These are phyloP conservation scores for Lipomyces sp. DNA, from an alignment of 805 yeast genomes.

Conservation along the genomic window DNA sequence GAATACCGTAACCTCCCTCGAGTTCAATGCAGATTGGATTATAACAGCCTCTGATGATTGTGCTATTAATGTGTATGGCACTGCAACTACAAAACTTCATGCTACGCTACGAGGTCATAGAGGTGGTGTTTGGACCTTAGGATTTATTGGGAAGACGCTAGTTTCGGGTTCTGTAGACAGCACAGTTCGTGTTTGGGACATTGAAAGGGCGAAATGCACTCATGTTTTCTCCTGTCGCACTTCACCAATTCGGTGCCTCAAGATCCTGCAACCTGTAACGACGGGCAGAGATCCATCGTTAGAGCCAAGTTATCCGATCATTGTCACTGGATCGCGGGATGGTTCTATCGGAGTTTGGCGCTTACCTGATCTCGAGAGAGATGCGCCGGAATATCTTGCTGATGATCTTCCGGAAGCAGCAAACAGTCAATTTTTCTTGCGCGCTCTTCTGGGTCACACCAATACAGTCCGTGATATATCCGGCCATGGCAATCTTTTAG, in stretches of 20 bases:
- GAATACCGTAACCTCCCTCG: conserved; percentile 91
- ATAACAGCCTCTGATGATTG: conserved; percentile 92
- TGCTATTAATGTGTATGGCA: conserved; percentile 77
- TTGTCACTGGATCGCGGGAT: conserved; percentile 91
- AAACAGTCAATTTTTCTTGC: conserved; percentile 66
- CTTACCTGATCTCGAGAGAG: conserved; percentile 53
- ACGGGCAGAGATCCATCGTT: conserved; percentile 59
- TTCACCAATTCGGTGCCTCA: conserved; percentile 82
- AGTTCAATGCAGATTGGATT: conserved; percentile 86
- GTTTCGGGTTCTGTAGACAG: conserved; percentile 96
- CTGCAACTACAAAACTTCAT: conserved; percentile 68
- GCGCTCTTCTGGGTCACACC: conserved; percentile 75
- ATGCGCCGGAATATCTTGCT: conserved; percentile 20
- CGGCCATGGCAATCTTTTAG: conserved; percentile 80
- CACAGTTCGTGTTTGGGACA: conserved; percentile 92
- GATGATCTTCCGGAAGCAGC: conserved; percentile 25
- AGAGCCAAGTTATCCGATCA: conserved; percentile 67
- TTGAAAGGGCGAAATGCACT: conserved; percentile 80
- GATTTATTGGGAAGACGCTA: conserved; percentile 74
- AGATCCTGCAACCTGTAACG: conserved; percentile 49
- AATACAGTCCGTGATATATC: conserved; percentile 84
- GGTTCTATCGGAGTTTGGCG: conserved; percentile 93
- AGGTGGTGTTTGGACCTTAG: conserved; percentile 99
- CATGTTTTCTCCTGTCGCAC: conserved; percentile 90
- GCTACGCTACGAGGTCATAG: conserved; percentile 80